phyloP scores from a whole-genome alignment of 495 filamentous ascomycete genomes.

The Lophiotrema nucula region DNA sequence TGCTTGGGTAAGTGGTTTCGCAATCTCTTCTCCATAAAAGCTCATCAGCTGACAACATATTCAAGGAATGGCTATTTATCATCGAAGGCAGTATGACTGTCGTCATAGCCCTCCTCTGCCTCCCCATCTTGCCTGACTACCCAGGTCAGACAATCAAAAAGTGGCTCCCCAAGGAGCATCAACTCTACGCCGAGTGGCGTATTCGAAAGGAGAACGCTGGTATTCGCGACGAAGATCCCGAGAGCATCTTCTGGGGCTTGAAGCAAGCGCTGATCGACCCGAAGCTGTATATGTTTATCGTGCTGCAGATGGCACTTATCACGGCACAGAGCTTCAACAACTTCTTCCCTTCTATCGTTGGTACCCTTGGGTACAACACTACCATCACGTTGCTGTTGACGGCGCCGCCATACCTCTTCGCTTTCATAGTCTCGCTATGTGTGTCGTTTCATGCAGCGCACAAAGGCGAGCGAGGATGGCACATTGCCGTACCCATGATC shows the following conservation, averaged over 20 bases:
- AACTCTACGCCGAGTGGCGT: background rate
- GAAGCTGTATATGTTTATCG: background rate
- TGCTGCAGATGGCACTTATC: conserved; percentile 2
- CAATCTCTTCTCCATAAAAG: too few relatives aligned
- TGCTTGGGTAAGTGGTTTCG: too few relatives aligned
- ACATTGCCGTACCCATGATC: conserved; percentile 2
- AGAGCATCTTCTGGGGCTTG: background rate
- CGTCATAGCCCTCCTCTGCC: conserved; percentile 40
- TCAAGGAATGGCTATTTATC: conserved; percentile 48
- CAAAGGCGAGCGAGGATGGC: background rate
- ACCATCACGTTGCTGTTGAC: conserved; percentile 1
- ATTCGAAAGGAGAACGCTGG: conserved; percentile 3
- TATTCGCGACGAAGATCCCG: background rate
- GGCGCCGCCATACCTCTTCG: background rate
- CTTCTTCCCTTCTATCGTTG: conserved; percentile 11
- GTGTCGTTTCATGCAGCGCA: background rate
- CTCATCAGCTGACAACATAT: too few relatives aligned
- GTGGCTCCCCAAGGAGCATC: conserved; percentile 41
- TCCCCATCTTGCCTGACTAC: conserved; percentile 47
- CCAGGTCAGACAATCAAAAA: conserved; percentile 45
- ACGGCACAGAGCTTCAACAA: conserved; percentile 1
- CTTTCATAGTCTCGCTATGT: background rate
- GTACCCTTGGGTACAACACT: background rate
- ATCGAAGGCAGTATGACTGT: conserved; percentile 47
- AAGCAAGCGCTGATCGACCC: background rate